phyloP scores from a whole-genome alignment of 257 asterid species.

The Fraxinus cuspidata region DNA sequence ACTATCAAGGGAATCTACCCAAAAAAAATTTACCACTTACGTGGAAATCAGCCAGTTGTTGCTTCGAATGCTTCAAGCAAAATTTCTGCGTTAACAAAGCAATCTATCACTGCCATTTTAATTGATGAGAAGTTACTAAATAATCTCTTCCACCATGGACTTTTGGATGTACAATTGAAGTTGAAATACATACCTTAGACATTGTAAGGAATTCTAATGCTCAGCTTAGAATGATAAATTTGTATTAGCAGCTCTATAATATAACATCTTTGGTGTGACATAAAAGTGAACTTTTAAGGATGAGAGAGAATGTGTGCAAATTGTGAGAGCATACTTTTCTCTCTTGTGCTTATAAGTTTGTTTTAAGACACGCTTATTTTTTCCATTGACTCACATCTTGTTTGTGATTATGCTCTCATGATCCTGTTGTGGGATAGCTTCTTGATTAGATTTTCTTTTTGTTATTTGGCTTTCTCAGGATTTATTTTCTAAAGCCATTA shows the following conservation, averaged over 20 bases:
- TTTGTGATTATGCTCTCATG: not conserved
- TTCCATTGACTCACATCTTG: not conserved
- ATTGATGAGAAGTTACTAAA: not conserved
- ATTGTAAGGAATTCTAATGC: not conserved
- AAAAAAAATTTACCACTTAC: not conserved
- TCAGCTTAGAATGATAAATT: not conserved
- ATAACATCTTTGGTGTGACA: not conserved
- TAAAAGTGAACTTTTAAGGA: not conserved
- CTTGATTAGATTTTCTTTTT: not conserved
- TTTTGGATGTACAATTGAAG: not conserved
- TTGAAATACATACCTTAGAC: not conserved
- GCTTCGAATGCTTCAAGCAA: slow-evolving; percentile 4
- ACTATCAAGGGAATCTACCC: not conserved
- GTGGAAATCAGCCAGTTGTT: not conserved
- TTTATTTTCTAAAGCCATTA: slow-evolving; percentile 15
- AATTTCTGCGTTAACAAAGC: slow-evolving; percentile 3
- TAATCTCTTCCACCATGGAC: not conserved
- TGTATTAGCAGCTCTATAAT: not conserved
- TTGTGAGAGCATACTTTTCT: not conserved
- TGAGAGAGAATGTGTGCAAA: not conserved
- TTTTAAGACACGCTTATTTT: not conserved
- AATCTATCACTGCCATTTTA: not conserved
- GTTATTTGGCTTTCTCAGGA: not conserved
- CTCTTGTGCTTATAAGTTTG: not conserved
- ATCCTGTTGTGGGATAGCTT: not conserved